Evolutionary conservation across 2,329 filamentous ascomycete genomes (phyloP).

Genomic region (Pseudogymnoascus sp.): DNA sequence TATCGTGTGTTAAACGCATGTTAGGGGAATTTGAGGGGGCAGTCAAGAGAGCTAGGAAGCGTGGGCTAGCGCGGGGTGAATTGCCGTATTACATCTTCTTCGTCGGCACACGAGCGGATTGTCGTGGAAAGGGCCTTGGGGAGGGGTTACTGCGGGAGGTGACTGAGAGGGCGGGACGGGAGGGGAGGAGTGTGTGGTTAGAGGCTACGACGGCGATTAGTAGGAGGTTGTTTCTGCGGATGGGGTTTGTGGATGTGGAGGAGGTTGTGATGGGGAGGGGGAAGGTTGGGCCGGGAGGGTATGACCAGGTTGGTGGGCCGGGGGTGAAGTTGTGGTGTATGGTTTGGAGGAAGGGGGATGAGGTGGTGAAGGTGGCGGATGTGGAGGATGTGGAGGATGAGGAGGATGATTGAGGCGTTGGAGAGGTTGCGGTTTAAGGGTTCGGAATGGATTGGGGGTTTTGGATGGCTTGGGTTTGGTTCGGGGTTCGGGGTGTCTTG

Average conservation of each 20-base stretch:
- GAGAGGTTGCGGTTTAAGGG: background rate
- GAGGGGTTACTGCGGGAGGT: constrained; percentile 12
- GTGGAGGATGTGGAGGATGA: background rate
- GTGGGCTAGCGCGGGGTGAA: background rate
- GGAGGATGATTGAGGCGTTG: background rate
- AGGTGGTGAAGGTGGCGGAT: background rate
- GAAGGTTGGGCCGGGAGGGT: constrained; percentile 9
- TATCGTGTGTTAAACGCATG: constrained; percentile 13
- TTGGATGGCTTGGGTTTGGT: no score
- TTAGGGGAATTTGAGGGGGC: constrained; percentile 12
- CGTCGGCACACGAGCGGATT: constrained; percentile 11
- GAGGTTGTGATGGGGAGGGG: constrained; percentile 16
- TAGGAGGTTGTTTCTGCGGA: constrained; percentile 13
- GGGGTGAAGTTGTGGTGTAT: background rate
- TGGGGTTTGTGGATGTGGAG: constrained; percentile 18
- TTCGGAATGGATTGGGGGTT: background rate
- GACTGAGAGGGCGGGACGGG: constrained; percentile 12
- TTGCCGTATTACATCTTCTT: constrained; percentile 21
- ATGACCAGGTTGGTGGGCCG: background rate
- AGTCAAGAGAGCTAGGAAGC: background rate
- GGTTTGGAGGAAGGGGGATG: background rate
- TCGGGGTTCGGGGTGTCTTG: background rate
- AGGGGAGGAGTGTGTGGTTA: constrained; percentile 17
- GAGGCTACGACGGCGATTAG: constrained; percentile 16
- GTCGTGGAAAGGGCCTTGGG: constrained; percentile 13